Evolutionary conservation across 2,329 filamentous ascomycete species (phyloP), one percentile per base, ranked within the genome.

Genomic region (Elsinoe necatrix): DNA sequence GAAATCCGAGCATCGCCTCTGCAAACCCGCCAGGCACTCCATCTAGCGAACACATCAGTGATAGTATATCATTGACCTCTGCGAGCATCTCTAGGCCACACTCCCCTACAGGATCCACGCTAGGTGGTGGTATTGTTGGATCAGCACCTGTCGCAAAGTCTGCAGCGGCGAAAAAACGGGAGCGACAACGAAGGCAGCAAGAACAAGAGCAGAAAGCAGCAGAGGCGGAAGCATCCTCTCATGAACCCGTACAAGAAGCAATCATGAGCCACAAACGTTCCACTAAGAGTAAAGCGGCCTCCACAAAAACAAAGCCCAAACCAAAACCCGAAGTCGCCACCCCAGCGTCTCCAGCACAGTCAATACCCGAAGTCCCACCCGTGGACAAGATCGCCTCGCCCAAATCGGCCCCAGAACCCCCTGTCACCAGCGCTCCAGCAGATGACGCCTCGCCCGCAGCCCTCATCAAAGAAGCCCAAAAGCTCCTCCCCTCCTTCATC

Each of bases 251-350:
- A 8, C 75, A 80, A 62, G 88, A 83, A 6, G 88, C 89, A 0
- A 86, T 95, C 39, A 69, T 89, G 50, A 86, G 86, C 31, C 81
- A 88, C 54, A 90, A 90, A 76, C 92, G 89, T 76, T 93, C 92
- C 73, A 82, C 87, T 68, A 90, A 87, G 76, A 92, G 89, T 71
- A 67, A 70, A 5, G 60, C 66, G 7, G 61, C 63, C 2, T 57
- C 60, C 42, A 21, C 47, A 14, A 57, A 54, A 20, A 58, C 58
- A 9, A 60, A 60, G 29, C 56, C 57, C 20, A 55, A 64, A n/a
- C 56, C 57, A 7, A 63, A 65, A 56, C 39, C 48, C 45, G 59
- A 62, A 64, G 68, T 39, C 54, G 45, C 34, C 56, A 31, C 41
- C 58, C 42, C 57, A 57, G 47, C 34, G 23, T 23, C 57, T 34